These are phyloP conservation scores for Conticribra weissflogii DNA, from an alignment of 108 stramenopile genomes.

Conservation along the genomic window DNA sequence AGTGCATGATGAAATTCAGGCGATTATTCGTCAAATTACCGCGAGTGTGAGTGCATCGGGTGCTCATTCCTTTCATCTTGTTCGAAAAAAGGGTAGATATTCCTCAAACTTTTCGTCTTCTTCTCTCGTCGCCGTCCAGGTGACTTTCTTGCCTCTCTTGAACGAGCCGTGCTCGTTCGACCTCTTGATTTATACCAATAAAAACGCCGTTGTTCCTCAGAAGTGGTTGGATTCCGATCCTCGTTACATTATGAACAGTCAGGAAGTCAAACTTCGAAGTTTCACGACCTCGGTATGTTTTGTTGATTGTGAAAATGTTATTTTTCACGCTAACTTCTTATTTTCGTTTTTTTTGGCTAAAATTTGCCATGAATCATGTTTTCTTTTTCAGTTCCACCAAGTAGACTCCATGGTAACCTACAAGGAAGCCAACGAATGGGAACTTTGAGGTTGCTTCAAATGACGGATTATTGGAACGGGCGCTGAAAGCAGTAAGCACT, in stretches of 20 bases:
- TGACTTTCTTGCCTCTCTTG: slow-evolving; percentile 96
- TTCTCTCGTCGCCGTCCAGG: slow-evolving; percentile 30
- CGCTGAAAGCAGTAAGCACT: too few species aligned
- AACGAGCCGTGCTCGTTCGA: slow-evolving; percentile 98
- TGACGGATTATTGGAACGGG: too few species aligned
- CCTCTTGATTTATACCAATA: slow-evolving; percentile 94
- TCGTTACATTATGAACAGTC: slow-evolving; percentile 92
- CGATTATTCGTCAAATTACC: slow-evolving; percentile 98
- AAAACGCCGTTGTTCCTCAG: slow-evolving; percentile 83
- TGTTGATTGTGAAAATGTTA: slow-evolving; percentile 2
- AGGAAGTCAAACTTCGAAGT: slow-evolving; percentile 92
- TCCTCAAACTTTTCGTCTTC: too few species aligned
- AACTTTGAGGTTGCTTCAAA: slow-evolving; percentile 67
- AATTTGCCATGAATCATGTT: not conserved
- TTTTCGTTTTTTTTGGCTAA: not conserved
- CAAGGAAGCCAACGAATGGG: slow-evolving; percentile 90
- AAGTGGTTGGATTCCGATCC: slow-evolving; percentile 99
- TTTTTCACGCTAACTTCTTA: not conserved
- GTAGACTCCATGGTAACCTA: slow-evolving; percentile 93
- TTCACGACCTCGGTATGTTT: slow-evolving; percentile 89
- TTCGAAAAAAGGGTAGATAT: too few species aligned
- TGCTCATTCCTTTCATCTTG: too few species aligned
- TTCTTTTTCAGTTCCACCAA: slow-evolving; percentile 69
- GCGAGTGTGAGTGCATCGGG: slow-evolving; percentile 64
- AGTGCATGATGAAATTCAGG: slow-evolving; percentile 95